Evolutionary conservation across 768 basidiomycete species (phyloP).

Genomic region (Symmetrospora coprosmae): DNA sequence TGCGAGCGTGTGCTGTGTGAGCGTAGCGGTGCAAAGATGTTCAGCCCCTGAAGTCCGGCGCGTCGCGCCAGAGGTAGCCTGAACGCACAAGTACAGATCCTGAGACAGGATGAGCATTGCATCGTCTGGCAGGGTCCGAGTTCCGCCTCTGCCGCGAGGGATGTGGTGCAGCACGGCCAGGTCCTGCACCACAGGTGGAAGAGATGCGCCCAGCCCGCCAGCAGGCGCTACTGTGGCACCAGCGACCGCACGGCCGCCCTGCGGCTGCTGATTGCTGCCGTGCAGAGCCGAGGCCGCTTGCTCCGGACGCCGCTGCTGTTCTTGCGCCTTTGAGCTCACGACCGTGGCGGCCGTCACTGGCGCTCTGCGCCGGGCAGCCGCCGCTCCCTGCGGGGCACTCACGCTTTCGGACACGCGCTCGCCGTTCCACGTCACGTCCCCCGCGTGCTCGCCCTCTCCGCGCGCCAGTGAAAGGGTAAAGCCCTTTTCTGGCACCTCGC

Average conservation of each 20-base stretch:
- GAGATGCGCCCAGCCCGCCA: not conserved
- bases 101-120: constrained; percentile 28
- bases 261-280: not conserved
- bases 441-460: not conserved
- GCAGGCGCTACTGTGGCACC: not conserved
- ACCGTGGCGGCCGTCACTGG: not conserved
- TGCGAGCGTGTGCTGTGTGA: constrained; percentile 13
- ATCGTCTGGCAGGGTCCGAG: constrained; percentile 19
- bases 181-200: not conserved
- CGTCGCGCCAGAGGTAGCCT: too few species aligned
- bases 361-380: not conserved
- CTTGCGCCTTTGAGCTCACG: not conserved
- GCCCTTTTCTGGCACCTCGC: not conserved
- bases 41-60: not conserved
- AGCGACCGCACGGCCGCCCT: not conserved
- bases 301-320: too few species aligned
- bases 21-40: not conserved
- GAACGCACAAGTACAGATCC: constrained; percentile 26
- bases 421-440: constrained; percentile 4
- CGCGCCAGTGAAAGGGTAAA: not conserved
- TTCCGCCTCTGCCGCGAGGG: not conserved
- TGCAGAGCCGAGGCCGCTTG: not conserved
- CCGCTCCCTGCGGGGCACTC: not conserved
- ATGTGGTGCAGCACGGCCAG: not conserved
- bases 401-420: not conserved